Conservation (phyloP, 495 filamentous ascomycete genomes). For the Diplogelasinospora grovesii region DNA sequence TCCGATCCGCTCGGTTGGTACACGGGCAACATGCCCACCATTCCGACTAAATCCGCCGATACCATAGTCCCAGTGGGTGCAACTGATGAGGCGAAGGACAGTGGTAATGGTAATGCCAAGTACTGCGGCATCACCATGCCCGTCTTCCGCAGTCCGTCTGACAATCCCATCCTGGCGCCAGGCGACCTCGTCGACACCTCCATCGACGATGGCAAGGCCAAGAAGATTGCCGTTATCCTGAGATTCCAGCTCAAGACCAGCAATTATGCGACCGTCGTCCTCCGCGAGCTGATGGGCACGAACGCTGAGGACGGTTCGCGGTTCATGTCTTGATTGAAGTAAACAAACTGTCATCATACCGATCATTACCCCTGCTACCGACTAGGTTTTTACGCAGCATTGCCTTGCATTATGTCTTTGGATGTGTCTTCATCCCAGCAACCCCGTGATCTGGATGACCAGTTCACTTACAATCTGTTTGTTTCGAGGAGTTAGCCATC, state of each 20-base stretch:
- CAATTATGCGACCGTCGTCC: slow-evolving; percentile 91
- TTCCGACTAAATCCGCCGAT: neutral
- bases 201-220: slow-evolving; percentile 15
- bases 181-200: slow-evolving; percentile 7
- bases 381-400: too few relatives aligned
- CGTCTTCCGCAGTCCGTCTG: slow-evolving; percentile 14
- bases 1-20: slow-evolving; percentile 1
- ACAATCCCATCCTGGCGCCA: slow-evolving; percentile 17
- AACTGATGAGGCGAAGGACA: slow-evolving; percentile 1
- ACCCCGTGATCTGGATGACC: too few relatives aligned
- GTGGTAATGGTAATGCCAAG: neutral
- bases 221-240: slow-evolving; percentile 73
- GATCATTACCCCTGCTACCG: too few relatives aligned
- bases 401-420: too few relatives aligned
- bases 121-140: slow-evolving; percentile 11
- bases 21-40: neutral
- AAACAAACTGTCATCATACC: neutral
- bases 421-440: too few relatives aligned
- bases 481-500: too few relatives aligned
- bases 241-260: slow-evolving; percentile 79
- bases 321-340: neutral
- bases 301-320: slow-evolving; percentile 11
- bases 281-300: slow-evolving; percentile 64
- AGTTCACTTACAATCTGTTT: too few relatives aligned
- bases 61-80: neutral